These are phyloP conservation scores for Diaporthe ampelina DNA, from an alignment of 2,329 filamentous ascomycete species.

Conservation along the genomic window DNA sequence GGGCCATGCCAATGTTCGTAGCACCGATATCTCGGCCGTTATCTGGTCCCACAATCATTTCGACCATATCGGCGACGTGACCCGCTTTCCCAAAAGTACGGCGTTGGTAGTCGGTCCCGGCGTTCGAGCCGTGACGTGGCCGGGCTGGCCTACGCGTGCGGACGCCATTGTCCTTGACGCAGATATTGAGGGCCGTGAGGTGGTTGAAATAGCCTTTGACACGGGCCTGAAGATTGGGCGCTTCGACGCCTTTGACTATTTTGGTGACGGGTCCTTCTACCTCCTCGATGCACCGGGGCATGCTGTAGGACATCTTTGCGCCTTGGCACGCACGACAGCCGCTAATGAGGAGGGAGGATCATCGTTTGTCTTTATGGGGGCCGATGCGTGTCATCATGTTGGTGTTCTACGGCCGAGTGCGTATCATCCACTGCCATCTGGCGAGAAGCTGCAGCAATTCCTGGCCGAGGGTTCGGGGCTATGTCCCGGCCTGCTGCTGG, in stretches of 20 bases:
- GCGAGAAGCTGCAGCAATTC: conserved; percentile 2
- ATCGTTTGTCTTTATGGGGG: conserved; percentile 45
- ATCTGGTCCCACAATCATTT: conserved; percentile 56
- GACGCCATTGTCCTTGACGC: conserved; percentile 47
- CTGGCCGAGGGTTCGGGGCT: conserved; percentile 1
- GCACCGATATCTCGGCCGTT: conserved; percentile 39
- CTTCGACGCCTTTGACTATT: conserved; percentile 45
- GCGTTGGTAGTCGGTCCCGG: conserved; percentile 64
- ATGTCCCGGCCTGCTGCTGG: conserved; percentile 13
- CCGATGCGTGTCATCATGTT: conserved; percentile 48
- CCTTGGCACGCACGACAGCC: conserved; percentile 27
- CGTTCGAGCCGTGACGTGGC: conserved; percentile 55
- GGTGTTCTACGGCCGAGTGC: conserved; percentile 53
- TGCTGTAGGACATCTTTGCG: conserved; percentile 43
- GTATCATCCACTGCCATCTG: conserved; percentile 51
- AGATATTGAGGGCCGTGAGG: conserved; percentile 43
- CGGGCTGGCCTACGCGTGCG: conserved; percentile 58
- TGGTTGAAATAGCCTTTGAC: conserved; percentile 43
- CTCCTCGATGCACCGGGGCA: conserved; percentile 46
- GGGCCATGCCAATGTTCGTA: neutral
- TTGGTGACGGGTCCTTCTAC: conserved; percentile 46
- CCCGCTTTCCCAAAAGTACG: conserved; percentile 56
- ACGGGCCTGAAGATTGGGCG: conserved; percentile 47
- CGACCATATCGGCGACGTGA: conserved; percentile 65
- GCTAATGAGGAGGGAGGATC: conserved; percentile 38